These are phyloP conservation scores for Xylariaceae sp. DNA, from an alignment of 2,329 filamentous ascomycete species.

Conservation along the genomic window DNA sequence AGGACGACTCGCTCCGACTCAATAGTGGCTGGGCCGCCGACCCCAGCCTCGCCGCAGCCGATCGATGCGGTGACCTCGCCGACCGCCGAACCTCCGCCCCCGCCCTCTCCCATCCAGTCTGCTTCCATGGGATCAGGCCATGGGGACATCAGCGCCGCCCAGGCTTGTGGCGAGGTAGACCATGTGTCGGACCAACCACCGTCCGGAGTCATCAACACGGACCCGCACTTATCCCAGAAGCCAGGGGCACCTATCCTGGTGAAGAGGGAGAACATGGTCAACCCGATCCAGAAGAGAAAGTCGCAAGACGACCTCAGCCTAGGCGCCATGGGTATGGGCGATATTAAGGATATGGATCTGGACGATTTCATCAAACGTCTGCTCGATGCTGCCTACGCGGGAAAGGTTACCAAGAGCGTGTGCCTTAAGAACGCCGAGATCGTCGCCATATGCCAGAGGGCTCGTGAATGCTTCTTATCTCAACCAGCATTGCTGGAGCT, in stretches of 20 bases:
- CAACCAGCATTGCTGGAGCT: slow-evolving; percentile 90
- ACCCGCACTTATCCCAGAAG: slow-evolving; percentile 49
- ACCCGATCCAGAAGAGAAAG: slow-evolving; percentile 44
- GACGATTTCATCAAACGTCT: slow-evolving; percentile 96
- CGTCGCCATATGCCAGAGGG: slow-evolving; percentile 82
- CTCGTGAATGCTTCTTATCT: slow-evolving; percentile 79
- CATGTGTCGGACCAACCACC: slow-evolving; percentile 88
- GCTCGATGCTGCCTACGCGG: slow-evolving; percentile 88
- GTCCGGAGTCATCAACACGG: slow-evolving; percentile 52
- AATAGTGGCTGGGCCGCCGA: slow-evolving; percentile 27
- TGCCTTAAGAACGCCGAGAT: slow-evolving; percentile 98
- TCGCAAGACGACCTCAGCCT: slow-evolving; percentile 38
- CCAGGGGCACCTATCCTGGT: slow-evolving; percentile 87
- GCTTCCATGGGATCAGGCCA: slow-evolving; percentile 64
- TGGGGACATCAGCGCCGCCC: slow-evolving; percentile 71
- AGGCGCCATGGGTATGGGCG: slow-evolving; percentile 69
- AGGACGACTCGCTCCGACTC: slow-evolving; percentile 39
- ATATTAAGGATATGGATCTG: slow-evolving; percentile 85
- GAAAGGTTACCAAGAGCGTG: slow-evolving; percentile 95
- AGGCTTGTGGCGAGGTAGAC: slow-evolving; percentile 84
- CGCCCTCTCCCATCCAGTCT: slow-evolving; percentile 83
- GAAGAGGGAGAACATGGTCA: slow-evolving; percentile 65
- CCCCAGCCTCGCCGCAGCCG: slow-evolving; percentile 34
- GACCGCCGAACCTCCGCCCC: slow-evolving; percentile 48
- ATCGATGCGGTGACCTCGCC: slow-evolving; percentile 33